A percentile compares a stretch with the other conserved stretches of the same genome.
These are phyloP conservation scores for Schwanniomyces vanrijiae DNA, from an alignment of 805 yeast species.

Conservation along the genomic window DNA sequence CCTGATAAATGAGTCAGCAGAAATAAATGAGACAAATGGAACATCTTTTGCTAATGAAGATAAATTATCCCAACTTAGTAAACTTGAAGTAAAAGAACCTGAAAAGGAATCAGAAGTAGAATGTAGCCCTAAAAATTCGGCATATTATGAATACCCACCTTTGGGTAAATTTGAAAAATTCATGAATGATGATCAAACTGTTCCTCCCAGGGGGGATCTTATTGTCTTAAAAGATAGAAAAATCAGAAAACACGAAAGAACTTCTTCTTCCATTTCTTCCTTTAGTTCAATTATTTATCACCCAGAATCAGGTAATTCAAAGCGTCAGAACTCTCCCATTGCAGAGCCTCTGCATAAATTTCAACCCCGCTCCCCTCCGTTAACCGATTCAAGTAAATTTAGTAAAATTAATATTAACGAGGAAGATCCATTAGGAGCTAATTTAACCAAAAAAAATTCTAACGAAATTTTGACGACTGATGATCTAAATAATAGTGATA, in stretches of 20 bases:
- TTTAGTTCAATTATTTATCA: conserved; percentile 13
- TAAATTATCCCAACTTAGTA: not conserved
- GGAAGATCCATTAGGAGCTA: not conserved
- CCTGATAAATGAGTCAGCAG: not conserved
- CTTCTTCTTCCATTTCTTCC: conserved; percentile 17
- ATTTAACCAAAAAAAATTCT: not conserved
- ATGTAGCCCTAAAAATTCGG: not conserved
- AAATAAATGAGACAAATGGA: not conserved
- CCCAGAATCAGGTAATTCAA: not conserved
- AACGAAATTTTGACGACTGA: too few species aligned
- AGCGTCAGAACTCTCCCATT: not conserved
- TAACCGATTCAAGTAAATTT: not conserved
- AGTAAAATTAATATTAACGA: not conserved
- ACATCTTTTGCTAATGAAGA: not conserved
- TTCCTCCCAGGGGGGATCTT: conserved; percentile 25
- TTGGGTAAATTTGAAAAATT: conserved; percentile 15
- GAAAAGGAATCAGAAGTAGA: not conserved
- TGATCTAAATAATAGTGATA: too few species aligned
- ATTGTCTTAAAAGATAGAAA: conserved; percentile 10
- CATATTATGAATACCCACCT: conserved; percentile 6
- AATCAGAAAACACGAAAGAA: conserved; percentile 16
- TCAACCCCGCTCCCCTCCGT: not conserved
- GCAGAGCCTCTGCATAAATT: not conserved
- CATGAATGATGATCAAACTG: conserved; percentile 18
- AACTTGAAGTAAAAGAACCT: not conserved